Base-by-base conservation (phyloP, 352 stramenopile species). In the Globisporangium lucens region DNA sequence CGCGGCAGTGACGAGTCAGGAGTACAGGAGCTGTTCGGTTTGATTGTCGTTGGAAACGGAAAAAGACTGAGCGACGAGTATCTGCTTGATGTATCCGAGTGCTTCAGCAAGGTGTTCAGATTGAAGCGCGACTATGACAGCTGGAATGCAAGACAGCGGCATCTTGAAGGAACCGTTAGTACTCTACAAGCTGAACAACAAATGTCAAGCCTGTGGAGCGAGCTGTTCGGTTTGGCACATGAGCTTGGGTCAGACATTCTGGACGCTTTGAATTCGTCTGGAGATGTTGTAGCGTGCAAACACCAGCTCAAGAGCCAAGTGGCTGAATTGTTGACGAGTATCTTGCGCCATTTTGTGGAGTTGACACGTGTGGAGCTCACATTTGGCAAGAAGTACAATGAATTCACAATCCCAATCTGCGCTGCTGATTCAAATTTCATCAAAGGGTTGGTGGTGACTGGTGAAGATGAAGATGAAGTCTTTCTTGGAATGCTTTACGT, bases 321-420 rank as follows among this genome's bases (percentile, higher is more conserved):
- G 33, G n/a, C 20, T 49, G 43, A 52, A 15, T 52, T 41, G 2
- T n/a, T 63, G 36, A 56, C n/a, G 4, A 27, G 46, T 10, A 49
- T 61, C 53, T 29, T 61, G 51, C 65, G 20, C 3, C 29, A 13
- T 7, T 4, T 47, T 9, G 30, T 49, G 1, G 38, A 66, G 5
- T 27, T 66, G 58, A 38, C 29, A 24, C 43, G 20, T 4, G 58
- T 58, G 4, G 49, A 70, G 36, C 36, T 70, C 30, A 35, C 9
- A 15, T 5, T 66, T 9, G 15, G 29, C n/a, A 36, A 51, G 8
- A 24, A 22, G 8, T 41, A 24, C 9, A 4, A 7, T 46, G 4
- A 55, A 3, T 29, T 47, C 56, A 9, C 6, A 2, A 3, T 12
- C 12, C n/a, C 47, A 4, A 12, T 6, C 12, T n/a, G 36, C 1